Base-by-base conservation (phyloP, 2,329 filamentous ascomycete species). In the Penicillium verrucosum region DNA sequence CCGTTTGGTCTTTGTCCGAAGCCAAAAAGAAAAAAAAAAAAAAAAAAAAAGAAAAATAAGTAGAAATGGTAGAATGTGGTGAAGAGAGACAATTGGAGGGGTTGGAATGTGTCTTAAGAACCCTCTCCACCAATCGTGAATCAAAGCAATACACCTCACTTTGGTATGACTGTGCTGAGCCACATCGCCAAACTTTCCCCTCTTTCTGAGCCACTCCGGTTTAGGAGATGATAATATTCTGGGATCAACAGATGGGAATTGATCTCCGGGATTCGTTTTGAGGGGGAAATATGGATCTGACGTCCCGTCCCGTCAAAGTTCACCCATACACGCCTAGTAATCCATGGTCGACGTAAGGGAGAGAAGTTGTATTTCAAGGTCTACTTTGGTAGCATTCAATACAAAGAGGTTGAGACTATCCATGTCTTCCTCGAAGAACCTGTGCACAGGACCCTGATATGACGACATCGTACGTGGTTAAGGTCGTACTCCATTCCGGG, bases 221-320 rank as follows among this genome's bases (percentile, higher is more conserved):
- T 36, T 23, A 27, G 30, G 14, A 7, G 12, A 46, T 25, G 6
- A 16, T 37, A 27, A 4, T 54, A 25, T 29, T 18, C 34, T 45
- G 11, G 1, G 40, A 57, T 60, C 52, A 55, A 51, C 58, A 38
- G 36, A 50, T 42, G 12, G 37, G 42, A 42, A 32, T 25, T 52
- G 54, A 48, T 52, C 41, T 34, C 44, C 45, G 53, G 37, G 42
- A 34, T 54, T 30, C 14, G 14, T 41, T 27, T 3, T 43, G 49
- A 48, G 40, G 30, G 30, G 43, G 32, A 37, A 46, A 53, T 59
- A 53, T 59, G 54, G 50, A 49, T 53, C 54, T 44, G 41, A 66
- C 70, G 70, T 69, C 65, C 70, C 71, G 71, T 70, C 67, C 71
- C 71, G 71, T 73, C 68, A 73, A 73, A 68, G 71, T 73, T 73